A percentile compares a stretch with the other conserved stretches of the same genome.
Conservation (phyloP, 2,329 filamentous ascomycete genomes). For the Zymoseptoria pseudotritici region DNA sequence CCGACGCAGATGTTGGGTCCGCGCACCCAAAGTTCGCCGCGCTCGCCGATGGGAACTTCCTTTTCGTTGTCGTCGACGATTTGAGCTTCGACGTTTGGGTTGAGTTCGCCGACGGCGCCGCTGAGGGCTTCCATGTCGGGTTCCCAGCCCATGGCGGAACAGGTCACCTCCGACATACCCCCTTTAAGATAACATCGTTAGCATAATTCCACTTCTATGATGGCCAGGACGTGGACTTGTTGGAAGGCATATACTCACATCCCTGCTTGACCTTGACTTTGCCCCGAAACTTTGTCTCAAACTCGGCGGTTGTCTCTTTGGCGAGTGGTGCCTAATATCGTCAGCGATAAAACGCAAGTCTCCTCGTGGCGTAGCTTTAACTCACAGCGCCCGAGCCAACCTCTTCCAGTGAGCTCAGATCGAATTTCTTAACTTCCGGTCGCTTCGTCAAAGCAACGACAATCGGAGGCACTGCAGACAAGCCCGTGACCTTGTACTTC, state of each 20-base stretch:
- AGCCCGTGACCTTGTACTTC: conserved; percentile 58
- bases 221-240: not conserved
- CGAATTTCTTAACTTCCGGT: conserved; percentile 56
- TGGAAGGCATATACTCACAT: not conserved
- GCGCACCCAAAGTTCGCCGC: conserved; percentile 66
- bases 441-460: conserved; percentile 66
- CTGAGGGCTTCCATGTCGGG: conserved; percentile 38
- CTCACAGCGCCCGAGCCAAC: conserved; percentile 56
- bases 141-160: conserved; percentile 60
- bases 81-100: conserved; percentile 61
- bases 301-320: conserved; percentile 21
- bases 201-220: not conserved
- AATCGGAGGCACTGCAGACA: conserved; percentile 67
- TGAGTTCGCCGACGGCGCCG: conserved; percentile 57
- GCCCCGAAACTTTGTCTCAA: conserved; percentile 46
- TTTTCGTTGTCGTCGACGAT: conserved; percentile 55
- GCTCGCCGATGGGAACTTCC: conserved; percentile 43
- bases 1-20: conserved; percentile 67
- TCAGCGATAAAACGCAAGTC: too few species aligned
- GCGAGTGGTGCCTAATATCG: conserved; percentile 43
- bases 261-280: conserved; percentile 54
- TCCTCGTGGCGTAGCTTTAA: too few species aligned
- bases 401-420: conserved; percentile 57
- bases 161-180: conserved; percentile 82
- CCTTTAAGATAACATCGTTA: conserved; percentile 25